These are phyloP conservation scores for Sugiyamaella novakii DNA, from an alignment of 1,139 yeast genomes.

Conservation along the genomic window DNA sequence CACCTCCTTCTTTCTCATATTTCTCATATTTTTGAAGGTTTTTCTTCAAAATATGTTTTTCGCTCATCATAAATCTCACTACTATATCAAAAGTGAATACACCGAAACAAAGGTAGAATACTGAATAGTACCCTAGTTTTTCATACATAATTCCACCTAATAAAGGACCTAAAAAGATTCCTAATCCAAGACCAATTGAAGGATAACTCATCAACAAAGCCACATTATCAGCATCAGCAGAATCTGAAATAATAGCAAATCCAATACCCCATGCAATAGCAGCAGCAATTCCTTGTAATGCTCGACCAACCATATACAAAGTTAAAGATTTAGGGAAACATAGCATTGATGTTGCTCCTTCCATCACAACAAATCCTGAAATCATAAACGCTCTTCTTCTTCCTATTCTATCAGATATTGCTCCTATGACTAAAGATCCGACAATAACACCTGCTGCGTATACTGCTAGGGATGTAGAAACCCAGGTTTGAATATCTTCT, in stretches of 20 bases:
- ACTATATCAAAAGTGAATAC: conserved; percentile 38
- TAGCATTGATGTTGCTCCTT: conserved; percentile 40
- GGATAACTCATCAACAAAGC: conserved; percentile 40
- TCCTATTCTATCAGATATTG: conserved; percentile 35
- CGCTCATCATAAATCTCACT: conserved; percentile 41
- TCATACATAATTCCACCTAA: conserved; percentile 44
- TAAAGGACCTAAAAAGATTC: conserved; percentile 42
- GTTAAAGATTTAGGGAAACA: conserved; percentile 36
- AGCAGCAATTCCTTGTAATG: conserved; percentile 43
- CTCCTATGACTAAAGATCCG: conserved; percentile 40
- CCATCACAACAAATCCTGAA: conserved; percentile 37
- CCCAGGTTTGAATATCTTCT: conserved; percentile 37
- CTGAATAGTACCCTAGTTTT: conserved; percentile 42
- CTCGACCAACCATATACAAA: conserved; percentile 40
- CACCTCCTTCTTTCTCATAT: conserved; percentile 17
- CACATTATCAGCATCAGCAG: conserved; percentile 33
- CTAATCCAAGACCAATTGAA: conserved; percentile 40
- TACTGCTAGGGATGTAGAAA: conserved; percentile 39
- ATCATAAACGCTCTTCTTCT: conserved; percentile 39
- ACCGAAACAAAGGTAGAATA: conserved; percentile 41
- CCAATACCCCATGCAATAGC: conserved; percentile 47
- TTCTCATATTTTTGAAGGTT: conserved; percentile 17
- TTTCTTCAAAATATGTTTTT: conserved; percentile 22
- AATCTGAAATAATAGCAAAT: conserved; percentile 42
- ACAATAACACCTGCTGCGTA: conserved; percentile 43